Conservation (phyloP, 345 rosid genomes). For the Citrus sp. region DNA sequence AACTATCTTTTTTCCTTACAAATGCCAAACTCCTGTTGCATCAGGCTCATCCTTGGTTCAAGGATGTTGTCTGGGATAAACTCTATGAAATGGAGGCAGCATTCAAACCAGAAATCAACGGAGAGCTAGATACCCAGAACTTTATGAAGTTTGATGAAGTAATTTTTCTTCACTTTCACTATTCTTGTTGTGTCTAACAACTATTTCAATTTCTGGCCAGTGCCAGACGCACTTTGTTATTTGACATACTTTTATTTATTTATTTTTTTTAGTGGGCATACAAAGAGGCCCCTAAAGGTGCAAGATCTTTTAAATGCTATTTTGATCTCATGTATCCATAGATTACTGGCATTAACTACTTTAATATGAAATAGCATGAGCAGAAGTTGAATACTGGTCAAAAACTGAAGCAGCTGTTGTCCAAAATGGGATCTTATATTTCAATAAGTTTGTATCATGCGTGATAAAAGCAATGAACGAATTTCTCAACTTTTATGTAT, state of each 20-base stretch:
- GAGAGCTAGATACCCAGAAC: constrained; percentile 91
- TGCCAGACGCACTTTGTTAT: neutral
- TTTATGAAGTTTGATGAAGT: constrained; percentile 99
- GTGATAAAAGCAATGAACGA: neutral
- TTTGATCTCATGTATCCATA: neutral
- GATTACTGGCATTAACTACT: neutral
- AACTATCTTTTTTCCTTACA: constrained; percentile 12
- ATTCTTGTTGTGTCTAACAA: constrained; percentile 2
- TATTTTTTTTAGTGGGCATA: neutral
- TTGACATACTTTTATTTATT: neutral
- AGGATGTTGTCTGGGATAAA: constrained; percentile 70
- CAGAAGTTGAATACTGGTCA: neutral
- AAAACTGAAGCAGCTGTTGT: constrained; percentile 1
- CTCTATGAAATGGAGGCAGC: constrained; percentile 95
- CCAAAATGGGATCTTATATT: neutral
- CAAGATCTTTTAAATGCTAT: neutral
- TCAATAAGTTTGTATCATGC: neutral
- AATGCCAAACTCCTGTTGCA: constrained; percentile 18
- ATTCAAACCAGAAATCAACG: constrained; percentile 88
- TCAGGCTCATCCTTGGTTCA: constrained; percentile 97
- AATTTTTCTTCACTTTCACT: constrained; percentile 17
- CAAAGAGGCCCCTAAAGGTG: neutral
- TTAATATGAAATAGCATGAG: neutral
- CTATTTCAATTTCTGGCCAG: neutral
- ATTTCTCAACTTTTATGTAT: neutral